Percentiles rank a stretch among this genome's conserved stretches.
Evolutionary conservation across 2,329 filamentous ascomycete species (phyloP).

Genomic region (Lasiodiplodia citricola): DNA sequence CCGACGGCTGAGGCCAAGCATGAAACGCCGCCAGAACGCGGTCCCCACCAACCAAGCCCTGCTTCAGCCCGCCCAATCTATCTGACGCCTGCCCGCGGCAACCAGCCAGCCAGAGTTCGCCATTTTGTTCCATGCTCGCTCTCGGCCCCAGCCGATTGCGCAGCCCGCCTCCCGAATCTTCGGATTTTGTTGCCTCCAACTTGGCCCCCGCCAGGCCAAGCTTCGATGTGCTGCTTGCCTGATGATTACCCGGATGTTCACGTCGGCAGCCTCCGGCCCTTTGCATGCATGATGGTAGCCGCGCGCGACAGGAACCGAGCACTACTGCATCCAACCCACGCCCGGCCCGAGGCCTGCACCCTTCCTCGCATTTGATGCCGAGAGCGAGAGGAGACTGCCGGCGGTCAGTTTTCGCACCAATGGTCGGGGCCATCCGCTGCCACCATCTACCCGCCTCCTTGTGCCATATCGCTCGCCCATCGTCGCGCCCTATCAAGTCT

Average conservation of each 20-base stretch:
- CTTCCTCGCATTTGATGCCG: neutral
- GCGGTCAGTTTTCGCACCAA: constrained; percentile 20
- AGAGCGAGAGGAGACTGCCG: neutral
- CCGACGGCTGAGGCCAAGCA: constrained; percentile 1
- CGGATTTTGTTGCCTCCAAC: neutral
- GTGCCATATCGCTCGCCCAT: neutral
- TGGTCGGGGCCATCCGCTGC: neutral
- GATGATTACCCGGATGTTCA: neutral
- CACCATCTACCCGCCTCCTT: neutral
- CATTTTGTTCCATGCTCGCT: neutral
- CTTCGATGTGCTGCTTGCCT: neutral
- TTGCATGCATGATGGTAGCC: neutral
- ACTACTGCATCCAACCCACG: neutral
- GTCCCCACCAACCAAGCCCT: constrained; percentile 8
- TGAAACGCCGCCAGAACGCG: constrained; percentile 13
- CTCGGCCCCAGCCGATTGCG: constrained; percentile 10
- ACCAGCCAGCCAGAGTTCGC: constrained; percentile 7
- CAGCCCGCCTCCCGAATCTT: neutral
- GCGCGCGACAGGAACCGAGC: constrained; percentile 15
- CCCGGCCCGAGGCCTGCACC: neutral
- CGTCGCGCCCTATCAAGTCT: neutral
- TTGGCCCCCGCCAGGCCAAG: neutral
- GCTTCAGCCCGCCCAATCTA: neutral
- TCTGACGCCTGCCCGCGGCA: neutral
- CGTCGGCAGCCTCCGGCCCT: neutral